These are phyloP conservation scores for Ochetophila trinervis DNA, from an alignment of 306 rosid species.

Conservation along the genomic window DNA sequence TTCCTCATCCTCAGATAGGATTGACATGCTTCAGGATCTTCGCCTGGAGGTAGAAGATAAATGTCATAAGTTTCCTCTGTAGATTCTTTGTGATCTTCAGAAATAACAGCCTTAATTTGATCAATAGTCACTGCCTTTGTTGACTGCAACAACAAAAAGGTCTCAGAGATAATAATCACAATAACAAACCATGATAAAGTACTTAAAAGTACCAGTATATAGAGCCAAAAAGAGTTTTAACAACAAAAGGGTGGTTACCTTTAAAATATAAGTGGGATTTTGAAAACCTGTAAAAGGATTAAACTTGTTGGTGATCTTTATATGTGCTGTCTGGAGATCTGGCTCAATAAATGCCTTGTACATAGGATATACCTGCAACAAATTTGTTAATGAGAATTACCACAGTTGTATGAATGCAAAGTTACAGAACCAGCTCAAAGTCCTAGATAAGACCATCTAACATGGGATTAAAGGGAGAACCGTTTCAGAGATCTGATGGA, in stretches of 20 bases:
- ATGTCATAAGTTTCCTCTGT: constrained; percentile 96
- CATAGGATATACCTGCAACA: constrained; percentile 89
- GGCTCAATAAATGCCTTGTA: constrained; percentile 99
- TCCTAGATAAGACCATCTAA: constrained; percentile 24
- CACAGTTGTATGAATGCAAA: constrained; percentile 3
- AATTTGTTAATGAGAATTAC: constrained; percentile 24
- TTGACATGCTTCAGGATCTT: constrained; percentile 99
- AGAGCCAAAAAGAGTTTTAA: not conserved
- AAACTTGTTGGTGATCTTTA: constrained; percentile 86
- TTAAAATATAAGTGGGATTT: constrained; percentile 87
- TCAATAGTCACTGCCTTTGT: constrained; percentile 68
- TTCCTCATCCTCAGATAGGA: constrained; percentile 99
- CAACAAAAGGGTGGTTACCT: constrained; percentile 31
- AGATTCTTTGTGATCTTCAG: constrained; percentile 63
- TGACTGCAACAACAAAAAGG: constrained; percentile 53
- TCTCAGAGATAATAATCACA: not conserved
- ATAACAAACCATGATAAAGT: constrained; percentile 12
- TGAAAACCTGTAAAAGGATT: constrained; percentile 96
- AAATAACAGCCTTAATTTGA: constrained; percentile 74
- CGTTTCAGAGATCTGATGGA: constrained; percentile 98
- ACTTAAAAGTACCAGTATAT: constrained; percentile 13
- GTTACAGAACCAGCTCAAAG: constrained; percentile 13
- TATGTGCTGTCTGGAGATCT: constrained; percentile 96
- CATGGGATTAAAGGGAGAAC: constrained; percentile 50
- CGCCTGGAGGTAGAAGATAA: constrained; percentile 97